Percentiles rank a stretch among this genome's conserved stretches.
These are phyloP conservation scores for Cinnamomum chago DNA, from an alignment of 164 flowering plant species.

Conservation along the genomic window DNA sequence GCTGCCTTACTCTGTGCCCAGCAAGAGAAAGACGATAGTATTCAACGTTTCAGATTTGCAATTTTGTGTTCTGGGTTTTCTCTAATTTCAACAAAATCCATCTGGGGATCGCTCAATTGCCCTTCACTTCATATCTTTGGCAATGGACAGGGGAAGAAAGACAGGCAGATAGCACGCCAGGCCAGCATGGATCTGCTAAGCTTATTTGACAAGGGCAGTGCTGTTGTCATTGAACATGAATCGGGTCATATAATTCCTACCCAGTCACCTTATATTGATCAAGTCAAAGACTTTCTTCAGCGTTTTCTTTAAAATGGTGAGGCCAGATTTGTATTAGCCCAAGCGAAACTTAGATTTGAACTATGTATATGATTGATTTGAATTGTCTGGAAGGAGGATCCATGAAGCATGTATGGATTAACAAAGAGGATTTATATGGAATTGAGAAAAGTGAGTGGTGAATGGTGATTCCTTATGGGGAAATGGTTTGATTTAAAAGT, in stretches of 20 bases:
- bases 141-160: slow-evolving; percentile 41
- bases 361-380: background rate
- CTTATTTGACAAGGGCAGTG: slow-evolving; percentile 49
- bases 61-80: slow-evolving; percentile 88
- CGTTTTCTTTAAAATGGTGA: slow-evolving; percentile 30
- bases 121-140: slow-evolving; percentile 96
- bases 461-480: no score
- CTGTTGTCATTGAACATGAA: slow-evolving; percentile 64
- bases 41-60: slow-evolving; percentile 56
- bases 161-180: slow-evolving; percentile 62
- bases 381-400: background rate
- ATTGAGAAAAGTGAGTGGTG: no score
- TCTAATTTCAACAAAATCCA: slow-evolving; percentile 22
- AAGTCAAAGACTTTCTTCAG: slow-evolving; percentile 58
- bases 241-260: slow-evolving; percentile 93
- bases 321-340: background rate
- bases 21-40: slow-evolving; percentile 24
- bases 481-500: no score
- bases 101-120: slow-evolving; percentile 41
- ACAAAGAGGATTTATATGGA: no score
- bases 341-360: background rate
- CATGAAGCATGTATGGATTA: background rate
- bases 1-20: slow-evolving; percentile 54
- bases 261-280: slow-evolving; percentile 57
- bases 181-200: slow-evolving; percentile 59